Percentiles rank a stretch among this genome's conserved stretches.
phyloP scores from a whole-genome alignment of 2,329 filamentous ascomycete genomes.

The Fonsecaea multimorphosa region DNA sequence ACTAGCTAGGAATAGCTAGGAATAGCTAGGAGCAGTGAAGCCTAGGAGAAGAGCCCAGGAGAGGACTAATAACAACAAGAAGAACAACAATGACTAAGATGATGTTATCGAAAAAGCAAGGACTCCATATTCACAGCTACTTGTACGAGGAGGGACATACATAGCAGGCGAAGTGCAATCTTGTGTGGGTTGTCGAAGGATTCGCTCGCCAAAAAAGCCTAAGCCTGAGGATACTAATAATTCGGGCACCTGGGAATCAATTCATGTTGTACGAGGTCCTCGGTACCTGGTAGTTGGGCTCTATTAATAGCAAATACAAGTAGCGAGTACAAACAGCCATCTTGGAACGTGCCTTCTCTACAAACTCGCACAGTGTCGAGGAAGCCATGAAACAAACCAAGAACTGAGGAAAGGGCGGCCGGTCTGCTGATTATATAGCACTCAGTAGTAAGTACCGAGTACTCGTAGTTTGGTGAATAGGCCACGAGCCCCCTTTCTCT shows the following conservation, averaged over 20 bases:
- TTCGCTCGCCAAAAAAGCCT: background rate
- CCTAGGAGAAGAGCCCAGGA: background rate
- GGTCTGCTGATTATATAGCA: background rate
- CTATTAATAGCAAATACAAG: no score
- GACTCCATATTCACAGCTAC: background rate
- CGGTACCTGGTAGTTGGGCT: no score
- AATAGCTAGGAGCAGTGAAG: background rate
- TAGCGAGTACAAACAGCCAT: no score
- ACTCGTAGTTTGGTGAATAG: background rate
- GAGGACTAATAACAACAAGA: background rate
- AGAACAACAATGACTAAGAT: background rate
- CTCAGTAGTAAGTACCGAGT: no score
- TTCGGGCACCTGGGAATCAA: no score
- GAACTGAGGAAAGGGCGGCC: background rate
- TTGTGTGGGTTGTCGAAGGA: background rate
- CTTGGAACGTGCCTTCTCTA: no score
- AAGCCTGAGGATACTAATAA: background rate
- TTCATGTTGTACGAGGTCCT: no score
- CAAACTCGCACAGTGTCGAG: no score
- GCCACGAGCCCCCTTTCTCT: no score
- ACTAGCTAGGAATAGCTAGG: background rate
- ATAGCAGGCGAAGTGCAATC: background rate
- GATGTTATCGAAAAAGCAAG: no score
- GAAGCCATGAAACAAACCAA: background rate
- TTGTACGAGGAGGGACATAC: background rate